Evolutionary conservation across 306 rosid species (phyloP), one percentile per base, ranked within the genome.

Genomic region (Inga leiocalycina): DNA sequence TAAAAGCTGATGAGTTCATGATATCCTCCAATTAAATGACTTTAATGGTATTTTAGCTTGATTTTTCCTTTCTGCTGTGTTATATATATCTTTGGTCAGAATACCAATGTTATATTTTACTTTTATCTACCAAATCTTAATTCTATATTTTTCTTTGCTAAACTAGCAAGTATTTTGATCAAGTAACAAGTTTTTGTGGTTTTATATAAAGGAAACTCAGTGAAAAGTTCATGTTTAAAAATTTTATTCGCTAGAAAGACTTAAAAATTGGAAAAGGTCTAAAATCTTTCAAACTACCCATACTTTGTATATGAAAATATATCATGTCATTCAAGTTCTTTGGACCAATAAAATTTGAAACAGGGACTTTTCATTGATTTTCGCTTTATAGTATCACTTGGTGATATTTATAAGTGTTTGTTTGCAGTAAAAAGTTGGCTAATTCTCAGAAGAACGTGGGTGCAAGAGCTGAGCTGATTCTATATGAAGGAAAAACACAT

Each of bases 401-500:
- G 34, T 24, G 74, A 79, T 82, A 57, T 32, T 70, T 74, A 66
- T 61, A 48, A 64, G 80, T 81, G 69, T 57, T 75, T 84, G 56
- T 85, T 80, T 86, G 89, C 97, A 97, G 99, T 88, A 82, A 85
- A 84, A 79, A 64, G 70, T 97, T 94, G 77, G 90, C 46, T 70
- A 84, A 91, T 68, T 85, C 90, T 83, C 94, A 91, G 73, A 86
- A 83, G 65, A 88, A 75, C 78, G 89, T 78, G 56, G 99, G 98
- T 27, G 97, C 87, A 57, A 89, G 69, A 88, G 91, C 89, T 69
- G 89, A 89, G 81, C 82, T 97, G n/a, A 80, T 92, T 85, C 88
- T 94, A 20, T 97, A 85, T 27, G 90, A 91, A 24, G 99, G 98
- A 41, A 94, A 97, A 89, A 92, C 90, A 45, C 99, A 94, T 88